Evolutionary conservation across 177 flowering plant genomes (phyloP).

Genomic region (Vitis hybrid): DNA sequence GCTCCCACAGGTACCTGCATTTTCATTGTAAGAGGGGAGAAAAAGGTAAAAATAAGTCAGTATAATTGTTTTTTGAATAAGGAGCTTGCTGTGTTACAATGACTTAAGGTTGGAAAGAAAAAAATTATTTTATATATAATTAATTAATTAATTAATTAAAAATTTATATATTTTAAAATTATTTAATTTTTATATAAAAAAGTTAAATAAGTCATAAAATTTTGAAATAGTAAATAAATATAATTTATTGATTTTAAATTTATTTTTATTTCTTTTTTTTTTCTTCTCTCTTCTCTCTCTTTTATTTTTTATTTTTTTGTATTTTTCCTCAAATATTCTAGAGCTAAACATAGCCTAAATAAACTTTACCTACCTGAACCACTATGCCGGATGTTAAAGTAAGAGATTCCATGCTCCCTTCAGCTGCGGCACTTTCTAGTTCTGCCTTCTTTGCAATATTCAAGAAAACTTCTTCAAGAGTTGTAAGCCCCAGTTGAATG

Average conservation of each 20-base stretch:
- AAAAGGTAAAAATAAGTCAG: not conserved
- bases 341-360: not conserved
- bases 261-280: too few species aligned
- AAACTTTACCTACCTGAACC: slow-evolving; percentile 34
- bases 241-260: too few species aligned
- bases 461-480: slow-evolving; percentile 97
- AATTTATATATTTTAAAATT: too few species aligned
- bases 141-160: too few species aligned
- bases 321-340: not conserved
- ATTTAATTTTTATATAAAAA: too few species aligned
- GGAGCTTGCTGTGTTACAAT: too few species aligned
- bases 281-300: too few species aligned
- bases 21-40: not conserved
- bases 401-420: slow-evolving; percentile 61
- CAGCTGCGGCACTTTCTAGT: slow-evolving; percentile 78
- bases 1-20: slow-evolving; percentile 71
- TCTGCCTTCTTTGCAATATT: slow-evolving; percentile 93
- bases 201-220: too few species aligned
- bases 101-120: too few species aligned
- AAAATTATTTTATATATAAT: too few species aligned
- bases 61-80: too few species aligned
- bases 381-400: slow-evolving; percentile 65
- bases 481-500: slow-evolving; percentile 86
- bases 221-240: too few species aligned
- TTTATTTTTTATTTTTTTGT: not conserved